phyloP scores from a whole-genome alignment of 78 protist genomes.

The Dictyostelium purpureum region DNA sequence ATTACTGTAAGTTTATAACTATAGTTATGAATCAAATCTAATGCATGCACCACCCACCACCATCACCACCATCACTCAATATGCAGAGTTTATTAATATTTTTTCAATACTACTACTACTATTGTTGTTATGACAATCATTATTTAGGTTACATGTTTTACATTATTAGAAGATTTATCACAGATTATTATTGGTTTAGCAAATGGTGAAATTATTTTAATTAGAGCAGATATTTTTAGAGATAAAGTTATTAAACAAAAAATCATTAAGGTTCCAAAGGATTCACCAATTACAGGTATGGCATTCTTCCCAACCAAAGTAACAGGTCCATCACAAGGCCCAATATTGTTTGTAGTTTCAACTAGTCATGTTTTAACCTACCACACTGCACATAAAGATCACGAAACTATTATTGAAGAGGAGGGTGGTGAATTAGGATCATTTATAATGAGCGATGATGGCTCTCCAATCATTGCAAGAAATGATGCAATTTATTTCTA shows the following conservation, averaged over 20 bases:
- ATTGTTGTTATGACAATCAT: neutral
- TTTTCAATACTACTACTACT: neutral
- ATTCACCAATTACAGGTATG: conserved; percentile 58
- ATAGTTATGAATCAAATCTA: too few relatives aligned
- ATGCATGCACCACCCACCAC: neutral
- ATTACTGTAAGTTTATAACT: neutral
- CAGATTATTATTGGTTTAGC: conserved; percentile 74
- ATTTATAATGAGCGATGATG: conserved; percentile 70
- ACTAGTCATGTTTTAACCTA: conserved; percentile 23
- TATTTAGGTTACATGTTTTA: conserved; percentile 34
- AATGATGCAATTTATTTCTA: conserved; percentile 79
- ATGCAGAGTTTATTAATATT: neutral
- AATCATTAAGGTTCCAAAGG: conserved; percentile 24
- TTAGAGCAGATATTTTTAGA: conserved; percentile 66
- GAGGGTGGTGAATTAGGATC: conserved; percentile 70
- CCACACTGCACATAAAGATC: conserved; percentile 24
- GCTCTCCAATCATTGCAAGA: conserved; percentile 60
- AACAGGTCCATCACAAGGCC: neutral
- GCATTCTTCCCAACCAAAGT: conserved; percentile 18
- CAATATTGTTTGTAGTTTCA: conserved; percentile 53
- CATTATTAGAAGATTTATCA: conserved; percentile 63
- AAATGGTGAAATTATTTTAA: conserved; percentile 67
- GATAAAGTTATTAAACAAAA: conserved; percentile 60
- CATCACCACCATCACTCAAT: neutral
- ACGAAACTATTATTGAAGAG: conserved; percentile 33